Evolutionary conservation across 148 eudicot genomes (phyloP).

Genomic region (Silene conica): DNA sequence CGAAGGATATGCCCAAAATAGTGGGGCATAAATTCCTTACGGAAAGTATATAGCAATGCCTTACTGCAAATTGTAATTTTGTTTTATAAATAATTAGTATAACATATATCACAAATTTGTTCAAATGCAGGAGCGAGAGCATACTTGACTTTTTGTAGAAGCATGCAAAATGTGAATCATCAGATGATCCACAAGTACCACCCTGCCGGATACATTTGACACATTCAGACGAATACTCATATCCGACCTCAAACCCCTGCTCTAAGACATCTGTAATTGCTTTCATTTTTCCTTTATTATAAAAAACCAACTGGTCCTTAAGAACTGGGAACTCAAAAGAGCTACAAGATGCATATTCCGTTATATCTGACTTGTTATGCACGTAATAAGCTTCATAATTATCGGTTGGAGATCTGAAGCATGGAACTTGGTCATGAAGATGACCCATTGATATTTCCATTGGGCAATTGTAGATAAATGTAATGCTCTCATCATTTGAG

Average conservation of each 20-base stretch:
- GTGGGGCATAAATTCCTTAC: no score
- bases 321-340: background rate
- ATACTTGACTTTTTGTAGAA: slow-evolving; percentile 2
- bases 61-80: no score
- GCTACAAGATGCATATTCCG: background rate
- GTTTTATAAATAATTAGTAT: no score
- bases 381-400: slow-evolving; percentile 1
- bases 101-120: no score
- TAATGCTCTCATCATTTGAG: slow-evolving; percentile 3
- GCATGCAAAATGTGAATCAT: background rate
- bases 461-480: background rate
- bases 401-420: background rate
- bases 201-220: background rate
- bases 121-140: no score
- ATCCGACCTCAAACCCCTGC: slow-evolving; percentile 11
- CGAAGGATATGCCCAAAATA: no score
- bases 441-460: no score
- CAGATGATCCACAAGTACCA: slow-evolving; percentile 12
- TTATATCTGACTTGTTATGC: background rate
- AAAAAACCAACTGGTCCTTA: background rate
- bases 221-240: slow-evolving; percentile 10
- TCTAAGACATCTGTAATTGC: background rate
- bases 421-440: background rate
- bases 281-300: background rate
- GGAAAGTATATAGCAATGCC: no score